Evolutionary conservation across 1,139 yeast genomes (phyloP), one percentile per base, ranked within the genome.

Genomic region (Protomyces arabidopsidicola): DNA sequence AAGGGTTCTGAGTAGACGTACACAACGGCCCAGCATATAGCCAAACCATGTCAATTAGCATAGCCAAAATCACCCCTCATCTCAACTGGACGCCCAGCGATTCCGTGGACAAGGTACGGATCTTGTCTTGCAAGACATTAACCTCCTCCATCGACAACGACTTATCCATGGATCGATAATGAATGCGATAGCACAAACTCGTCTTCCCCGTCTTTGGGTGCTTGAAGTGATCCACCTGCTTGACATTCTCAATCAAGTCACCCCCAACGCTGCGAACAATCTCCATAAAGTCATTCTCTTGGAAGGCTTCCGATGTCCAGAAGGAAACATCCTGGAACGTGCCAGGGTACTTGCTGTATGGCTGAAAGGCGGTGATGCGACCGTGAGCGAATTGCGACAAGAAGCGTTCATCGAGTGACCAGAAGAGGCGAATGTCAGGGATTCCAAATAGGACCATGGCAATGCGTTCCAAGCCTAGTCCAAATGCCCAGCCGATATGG

Each of bases 111-210:
- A 24, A 22, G 20, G 45, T 38, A 69, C 88, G 84, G 20, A 90
- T 89, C 57, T 77, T 74, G 6, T 81, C 80, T 72, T 91, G 96
- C 60, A 89, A 77, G 1, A 72, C 78, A 72, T 90, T 90, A 66
- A 91, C 81, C 73, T 90, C 97, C 0, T 81, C 84, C 72, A 88
- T 88, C 39, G 96, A 90, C 69, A 93, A 79, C 67, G 87, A 87
- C 72, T 97, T 82, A 71, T 93, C 98, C 98, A 95, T 91, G 1
- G 96, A 88, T 76, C 93, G 98, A 76, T 90, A 93, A 72, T 87
- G 87, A 65, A 93, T 82, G 71, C 98, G 81, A 79, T 89, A 93
- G 76, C 97, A 90, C 71, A 88, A 88, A 9, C 96, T 87, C 68
- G 77, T 82, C 69, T 80, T 83, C 2, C 85, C 84, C 0, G 95